phyloP scores from a whole-genome alignment of 305 asterid species.

The Fraxinus paxiana region DNA sequence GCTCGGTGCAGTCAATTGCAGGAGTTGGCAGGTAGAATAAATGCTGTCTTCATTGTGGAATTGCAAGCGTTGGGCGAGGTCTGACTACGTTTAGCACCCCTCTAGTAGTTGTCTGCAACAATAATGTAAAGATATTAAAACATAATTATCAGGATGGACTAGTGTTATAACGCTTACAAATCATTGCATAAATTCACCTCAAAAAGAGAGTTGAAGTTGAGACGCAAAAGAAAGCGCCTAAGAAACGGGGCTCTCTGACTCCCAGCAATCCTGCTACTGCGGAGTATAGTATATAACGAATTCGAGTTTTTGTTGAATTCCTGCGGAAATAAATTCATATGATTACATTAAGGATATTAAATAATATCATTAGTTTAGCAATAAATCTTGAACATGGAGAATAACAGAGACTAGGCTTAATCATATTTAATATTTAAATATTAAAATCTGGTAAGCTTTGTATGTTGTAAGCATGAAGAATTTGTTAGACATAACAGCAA shows the following conservation, averaged over 20 bases:
- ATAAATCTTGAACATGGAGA: not conserved
- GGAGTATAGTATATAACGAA: conserved; percentile 85
- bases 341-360: not conserved
- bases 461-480: not conserved
- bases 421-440: not conserved
- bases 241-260: conserved; percentile 97
- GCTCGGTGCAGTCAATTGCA: conserved; percentile 17
- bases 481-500: not conserved
- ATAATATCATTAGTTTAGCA: not conserved
- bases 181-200: conserved; percentile 49
- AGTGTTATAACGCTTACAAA: not conserved
- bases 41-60: conserved; percentile 39
- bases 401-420: not conserved
- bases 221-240: conserved; percentile 92
- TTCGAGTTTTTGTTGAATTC: conserved; percentile 91
- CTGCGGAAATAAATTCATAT: conserved; percentile 33
- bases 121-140: conserved; percentile 13
- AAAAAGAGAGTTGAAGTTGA: conserved; percentile 85
- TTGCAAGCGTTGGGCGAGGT: conserved; percentile 60
- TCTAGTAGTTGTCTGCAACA: conserved; percentile 74
- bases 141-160: conserved; percentile 4
- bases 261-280: conserved; percentile 94
- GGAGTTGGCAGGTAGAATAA: conserved; percentile 13
- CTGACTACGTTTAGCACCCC: conserved; percentile 83
- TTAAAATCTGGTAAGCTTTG: not conserved